Conservation (phyloP, 192 early-diverging fungal genomes). For the Cladochytrium replicatum region DNA sequence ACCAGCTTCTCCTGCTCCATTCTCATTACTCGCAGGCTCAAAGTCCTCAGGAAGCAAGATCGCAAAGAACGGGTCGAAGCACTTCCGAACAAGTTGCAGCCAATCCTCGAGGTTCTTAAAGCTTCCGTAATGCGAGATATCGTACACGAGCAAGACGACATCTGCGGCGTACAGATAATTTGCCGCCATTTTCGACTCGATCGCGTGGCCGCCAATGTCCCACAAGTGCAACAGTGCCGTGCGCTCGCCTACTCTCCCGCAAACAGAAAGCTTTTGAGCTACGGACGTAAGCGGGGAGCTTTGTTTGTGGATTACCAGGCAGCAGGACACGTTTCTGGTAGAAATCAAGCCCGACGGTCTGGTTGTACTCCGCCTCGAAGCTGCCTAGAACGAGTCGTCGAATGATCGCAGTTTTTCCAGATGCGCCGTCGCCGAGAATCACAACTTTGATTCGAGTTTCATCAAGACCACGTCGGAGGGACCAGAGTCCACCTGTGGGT, state of each 20-base stretch:
- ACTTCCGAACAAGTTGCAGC: conserved; percentile 14
- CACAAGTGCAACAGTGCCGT: conserved; percentile 14
- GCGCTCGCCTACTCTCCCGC: neutral
- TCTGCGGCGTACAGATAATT: conserved; percentile 12
- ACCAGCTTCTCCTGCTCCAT: too few relatives aligned
- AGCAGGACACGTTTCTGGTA: conserved; percentile 6
- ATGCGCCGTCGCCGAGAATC: conserved; percentile 26
- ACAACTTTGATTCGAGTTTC: conserved; percentile 15
- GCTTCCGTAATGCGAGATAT: conserved; percentile 16
- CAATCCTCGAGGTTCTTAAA: conserved; percentile 18
- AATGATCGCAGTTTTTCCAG: conserved; percentile 25
- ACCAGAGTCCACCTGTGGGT: too few relatives aligned
- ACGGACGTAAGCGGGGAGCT: neutral
- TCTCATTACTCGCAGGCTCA: too few relatives aligned
- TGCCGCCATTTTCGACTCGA: conserved; percentile 12
- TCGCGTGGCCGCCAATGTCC: conserved; percentile 21
- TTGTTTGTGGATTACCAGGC: neutral
- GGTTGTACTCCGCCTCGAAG: conserved; percentile 9
- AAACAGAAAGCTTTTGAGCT: neutral
- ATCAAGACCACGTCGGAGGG: too few relatives aligned
- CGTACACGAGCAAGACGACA: conserved; percentile 17
- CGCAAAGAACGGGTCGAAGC: too few relatives aligned
- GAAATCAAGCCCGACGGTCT: conserved; percentile 18
- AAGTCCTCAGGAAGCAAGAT: too few relatives aligned
- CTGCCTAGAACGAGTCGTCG: conserved; percentile 1